Evolutionary conservation across 306 rosid genomes (phyloP).

Genomic region (Cotoneaster glaucophyllus): DNA sequence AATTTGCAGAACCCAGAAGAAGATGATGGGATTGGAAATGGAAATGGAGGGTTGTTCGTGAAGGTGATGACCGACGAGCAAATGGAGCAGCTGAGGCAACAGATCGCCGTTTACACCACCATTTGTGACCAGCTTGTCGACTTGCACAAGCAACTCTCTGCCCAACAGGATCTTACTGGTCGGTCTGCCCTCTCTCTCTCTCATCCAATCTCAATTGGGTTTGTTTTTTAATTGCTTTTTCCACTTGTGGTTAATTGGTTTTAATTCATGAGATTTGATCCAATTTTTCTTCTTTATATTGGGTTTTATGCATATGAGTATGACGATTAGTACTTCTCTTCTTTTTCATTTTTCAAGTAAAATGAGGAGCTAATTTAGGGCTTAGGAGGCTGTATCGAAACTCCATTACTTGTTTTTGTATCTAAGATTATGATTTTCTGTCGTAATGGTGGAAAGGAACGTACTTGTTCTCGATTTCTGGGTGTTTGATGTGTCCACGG

Average conservation of each 20-base stretch:
- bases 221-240: background rate
- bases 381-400: background rate
- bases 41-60: constrained; percentile 20
- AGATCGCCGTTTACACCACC: constrained; percentile 60
- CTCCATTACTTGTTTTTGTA: background rate
- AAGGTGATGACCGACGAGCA: constrained; percentile 80
- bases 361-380: background rate
- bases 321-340: background rate
- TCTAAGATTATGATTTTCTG: background rate
- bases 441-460: background rate
- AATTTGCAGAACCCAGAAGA: background rate
- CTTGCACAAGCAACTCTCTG: constrained; percentile 56
- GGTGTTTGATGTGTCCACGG: no score
- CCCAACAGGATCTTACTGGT: constrained; percentile 64
- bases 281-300: background rate
- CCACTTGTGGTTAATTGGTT: background rate
- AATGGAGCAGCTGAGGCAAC: constrained; percentile 55
- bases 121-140: constrained; percentile 63
- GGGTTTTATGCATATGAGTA: background rate
- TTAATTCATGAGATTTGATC: background rate
- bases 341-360: no score
- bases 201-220: background rate
- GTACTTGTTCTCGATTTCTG: background rate
- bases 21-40: constrained; percentile 5
- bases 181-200: background rate